Evolutionary conservation across 352 stramenopile genomes (phyloP).

Genomic region (Globisporangium lucens): DNA sequence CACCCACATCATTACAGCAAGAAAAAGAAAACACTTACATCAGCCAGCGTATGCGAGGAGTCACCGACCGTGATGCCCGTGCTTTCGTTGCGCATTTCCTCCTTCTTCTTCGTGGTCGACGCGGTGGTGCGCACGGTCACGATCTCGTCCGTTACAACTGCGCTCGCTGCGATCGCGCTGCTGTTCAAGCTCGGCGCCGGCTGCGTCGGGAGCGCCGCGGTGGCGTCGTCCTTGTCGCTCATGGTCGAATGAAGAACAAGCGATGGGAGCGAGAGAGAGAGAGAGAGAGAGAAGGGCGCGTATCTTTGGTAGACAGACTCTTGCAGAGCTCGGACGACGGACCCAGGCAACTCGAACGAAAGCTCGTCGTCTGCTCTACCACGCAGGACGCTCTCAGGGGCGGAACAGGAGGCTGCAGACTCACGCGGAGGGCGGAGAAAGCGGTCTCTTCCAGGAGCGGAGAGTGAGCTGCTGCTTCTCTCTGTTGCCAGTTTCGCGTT

Average conservation of each 20-base stretch:
- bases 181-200: constrained; percentile 12
- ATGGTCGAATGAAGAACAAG: constrained; percentile 1
- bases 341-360: not conserved
- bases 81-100: constrained; percentile 82
- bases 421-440: too few species aligned
- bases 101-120: constrained; percentile 58
- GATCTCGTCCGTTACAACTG: constrained; percentile 22
- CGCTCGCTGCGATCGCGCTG: constrained; percentile 8
- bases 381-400: not conserved
- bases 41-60: constrained; percentile 75
- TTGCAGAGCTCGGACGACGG: not conserved
- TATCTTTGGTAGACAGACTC: not conserved
- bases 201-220: constrained; percentile 3
- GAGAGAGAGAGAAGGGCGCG: not conserved
- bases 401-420: not conserved
- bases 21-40: constrained; percentile 39
- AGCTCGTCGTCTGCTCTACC: not conserved
- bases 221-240: constrained; percentile 5
- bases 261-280: not conserved
- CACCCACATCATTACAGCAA: not conserved
- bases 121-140: constrained; percentile 38
- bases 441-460: not conserved
- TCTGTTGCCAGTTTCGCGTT: not conserved
- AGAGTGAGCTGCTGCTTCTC: not conserved
- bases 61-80: constrained; percentile 81